A percentile compares a stretch with the other conserved stretches of the same genome.
Conservation (phyloP, 306 rosid genomes). For the Rosa multiflora region DNA sequence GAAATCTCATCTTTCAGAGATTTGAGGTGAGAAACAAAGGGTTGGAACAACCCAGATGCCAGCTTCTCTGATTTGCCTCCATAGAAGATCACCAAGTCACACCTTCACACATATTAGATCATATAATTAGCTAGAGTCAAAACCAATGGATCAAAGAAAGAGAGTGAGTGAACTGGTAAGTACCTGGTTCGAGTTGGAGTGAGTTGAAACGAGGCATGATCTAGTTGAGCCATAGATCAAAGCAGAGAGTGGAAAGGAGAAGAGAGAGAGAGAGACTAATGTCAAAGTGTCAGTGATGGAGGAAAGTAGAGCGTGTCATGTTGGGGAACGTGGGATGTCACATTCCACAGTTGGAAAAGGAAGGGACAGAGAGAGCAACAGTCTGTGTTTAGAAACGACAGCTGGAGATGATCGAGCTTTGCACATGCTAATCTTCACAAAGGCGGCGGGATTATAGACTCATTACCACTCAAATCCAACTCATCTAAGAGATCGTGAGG, state of each 20-base stretch:
- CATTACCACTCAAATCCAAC: background rate
- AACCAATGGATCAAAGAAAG: background rate
- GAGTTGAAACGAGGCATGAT: slow-evolving; percentile 15
- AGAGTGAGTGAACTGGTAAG: background rate
- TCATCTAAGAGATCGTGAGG: too few species aligned
- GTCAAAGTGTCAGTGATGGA: background rate
- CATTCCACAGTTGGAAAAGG: background rate
- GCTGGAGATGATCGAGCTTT: slow-evolving; percentile 15
- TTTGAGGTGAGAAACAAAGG: slow-evolving; percentile 58
- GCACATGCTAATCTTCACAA: slow-evolving; percentile 3
- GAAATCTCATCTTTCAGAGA: slow-evolving; percentile 60
- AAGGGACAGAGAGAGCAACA: slow-evolving; percentile 2
- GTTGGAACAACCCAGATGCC: slow-evolving; percentile 66
- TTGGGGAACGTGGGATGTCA: slow-evolving; percentile 5
- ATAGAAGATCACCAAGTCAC: slow-evolving; percentile 51
- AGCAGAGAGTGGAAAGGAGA: background rate
- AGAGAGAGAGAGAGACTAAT: background rate
- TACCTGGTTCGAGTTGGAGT: slow-evolving; percentile 26
- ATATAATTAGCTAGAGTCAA: background rate
- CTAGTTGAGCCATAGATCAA: slow-evolving; percentile 21
- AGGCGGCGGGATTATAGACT: slow-evolving; percentile 13
- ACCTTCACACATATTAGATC: slow-evolving; percentile 27
- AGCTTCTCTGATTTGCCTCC: slow-evolving; percentile 49
- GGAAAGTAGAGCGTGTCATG: background rate
- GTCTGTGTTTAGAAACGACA: background rate